phyloP scores from a whole-genome alignment of 305 asterid species.

The Stenogyne calaminthoides region DNA sequence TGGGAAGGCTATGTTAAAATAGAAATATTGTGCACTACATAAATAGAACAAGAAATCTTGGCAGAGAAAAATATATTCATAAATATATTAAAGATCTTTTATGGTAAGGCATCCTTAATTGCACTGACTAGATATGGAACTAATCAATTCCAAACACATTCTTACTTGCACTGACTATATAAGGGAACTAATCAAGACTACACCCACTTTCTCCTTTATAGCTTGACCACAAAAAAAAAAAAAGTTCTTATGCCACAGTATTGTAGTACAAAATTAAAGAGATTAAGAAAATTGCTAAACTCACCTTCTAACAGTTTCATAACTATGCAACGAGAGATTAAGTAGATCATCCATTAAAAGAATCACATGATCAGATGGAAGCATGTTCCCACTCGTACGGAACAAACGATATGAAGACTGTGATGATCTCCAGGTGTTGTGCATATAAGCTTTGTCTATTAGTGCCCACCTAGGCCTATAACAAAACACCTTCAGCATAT shows the following conservation, averaged over 20 bases:
- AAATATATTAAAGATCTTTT: slow-evolving; percentile 3
- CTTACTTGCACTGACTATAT: neutral
- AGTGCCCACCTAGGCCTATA: slow-evolving; percentile 97
- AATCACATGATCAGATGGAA: slow-evolving; percentile 69
- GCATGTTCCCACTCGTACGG: slow-evolving; percentile 53
- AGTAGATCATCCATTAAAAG: slow-evolving; percentile 88
- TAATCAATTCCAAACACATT: slow-evolving; percentile 13
- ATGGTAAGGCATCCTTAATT: slow-evolving; percentile 16
- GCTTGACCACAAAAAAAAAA: slow-evolving; percentile 22
- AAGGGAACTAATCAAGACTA: slow-evolving; percentile 16
- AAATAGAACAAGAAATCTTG: slow-evolving; percentile 4
- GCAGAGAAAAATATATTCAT: neutral
- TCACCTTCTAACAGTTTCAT: slow-evolving; percentile 95
- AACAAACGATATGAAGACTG: slow-evolving; percentile 88
- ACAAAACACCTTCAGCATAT: slow-evolving; percentile 35
- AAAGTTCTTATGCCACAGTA: slow-evolving; percentile 22
- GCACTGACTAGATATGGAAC: neutral
- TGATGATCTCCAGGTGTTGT: slow-evolving; percentile 96
- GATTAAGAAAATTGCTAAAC: slow-evolving; percentile 36
- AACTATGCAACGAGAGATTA: slow-evolving; percentile 81
- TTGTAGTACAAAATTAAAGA: neutral
- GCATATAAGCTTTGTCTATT: slow-evolving; percentile 93
- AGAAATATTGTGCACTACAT: slow-evolving; percentile 3
- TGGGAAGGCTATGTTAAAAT: slow-evolving; percentile 3
- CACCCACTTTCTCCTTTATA: slow-evolving; percentile 2